Conservation (phyloP, 768 basidiomycete genomes). For the Naganishia vishniacii region DNA sequence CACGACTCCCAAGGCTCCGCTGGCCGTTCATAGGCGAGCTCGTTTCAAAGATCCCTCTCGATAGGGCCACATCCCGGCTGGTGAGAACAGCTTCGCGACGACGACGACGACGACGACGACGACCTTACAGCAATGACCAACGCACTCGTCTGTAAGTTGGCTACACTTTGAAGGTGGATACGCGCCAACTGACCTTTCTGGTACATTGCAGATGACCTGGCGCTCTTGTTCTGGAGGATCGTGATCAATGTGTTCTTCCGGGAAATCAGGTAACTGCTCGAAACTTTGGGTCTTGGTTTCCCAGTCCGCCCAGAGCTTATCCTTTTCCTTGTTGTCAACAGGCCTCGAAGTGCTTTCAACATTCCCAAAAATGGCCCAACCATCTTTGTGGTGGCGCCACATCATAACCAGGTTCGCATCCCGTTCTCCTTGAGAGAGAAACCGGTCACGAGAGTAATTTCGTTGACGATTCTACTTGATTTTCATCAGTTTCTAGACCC, state of each 20-base stretch:
- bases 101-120: no score
- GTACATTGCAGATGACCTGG: constrained; percentile 59
- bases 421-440: neutral
- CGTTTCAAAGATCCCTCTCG: no score
- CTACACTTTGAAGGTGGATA: no score
- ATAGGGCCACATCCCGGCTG: no score
- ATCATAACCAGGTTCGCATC: constrained; percentile 72
- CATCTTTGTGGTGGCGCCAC: constrained; percentile 87
- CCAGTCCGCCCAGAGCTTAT: neutral
- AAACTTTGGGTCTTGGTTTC: neutral
- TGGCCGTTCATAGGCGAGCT: no score
- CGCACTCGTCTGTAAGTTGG: constrained; percentile 24
- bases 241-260: constrained; percentile 93
- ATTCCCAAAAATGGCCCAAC: constrained; percentile 84
- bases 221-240: constrained; percentile 73
- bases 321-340: constrained; percentile 7
- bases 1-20: no score
- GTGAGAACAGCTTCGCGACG: no score
- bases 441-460: neutral
- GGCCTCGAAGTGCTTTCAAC: constrained; percentile 89
- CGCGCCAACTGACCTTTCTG: neutral
- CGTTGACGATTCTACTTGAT: no score
- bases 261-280: constrained; percentile 59
- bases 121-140: constrained; percentile 1
- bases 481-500: constrained; percentile 81